phyloP scores from a whole-genome alignment of 2,329 filamentous ascomycete species.

The Neobulgaria alba region DNA sequence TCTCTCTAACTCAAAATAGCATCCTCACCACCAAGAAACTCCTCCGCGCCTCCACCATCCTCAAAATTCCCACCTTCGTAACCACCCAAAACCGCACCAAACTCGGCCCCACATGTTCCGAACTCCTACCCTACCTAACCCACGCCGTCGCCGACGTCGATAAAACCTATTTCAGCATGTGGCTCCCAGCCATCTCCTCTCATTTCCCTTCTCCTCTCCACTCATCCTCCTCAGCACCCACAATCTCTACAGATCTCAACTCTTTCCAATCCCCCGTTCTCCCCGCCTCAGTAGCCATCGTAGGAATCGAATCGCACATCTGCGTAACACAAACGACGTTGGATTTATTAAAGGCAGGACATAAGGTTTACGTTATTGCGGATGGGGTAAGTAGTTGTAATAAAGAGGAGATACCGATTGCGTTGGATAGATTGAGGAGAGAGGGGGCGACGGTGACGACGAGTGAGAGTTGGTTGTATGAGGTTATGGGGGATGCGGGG shows the following conservation, averaged over 20 bases:
- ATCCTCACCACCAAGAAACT: conserved; percentile 61
- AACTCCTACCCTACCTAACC: conserved; percentile 50
- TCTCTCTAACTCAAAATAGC: conserved; percentile 31
- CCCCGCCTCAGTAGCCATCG: conserved; percentile 58
- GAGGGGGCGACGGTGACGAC: conserved; percentile 75
- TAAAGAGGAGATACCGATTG: conserved; percentile 68
- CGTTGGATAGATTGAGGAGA: conserved; percentile 63
- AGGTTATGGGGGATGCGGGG: conserved; percentile 75
- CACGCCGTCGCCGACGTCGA: conserved; percentile 53
- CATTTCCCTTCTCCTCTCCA: conserved; percentile 30
- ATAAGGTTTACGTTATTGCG: conserved; percentile 77
- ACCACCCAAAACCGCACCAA: conserved; percentile 78
- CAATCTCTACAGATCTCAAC: too few relatives aligned
- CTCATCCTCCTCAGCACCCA: too few relatives aligned
- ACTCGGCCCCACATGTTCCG: conserved; percentile 70
- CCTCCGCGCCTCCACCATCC: conserved; percentile 52
- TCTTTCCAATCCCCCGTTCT: too few relatives aligned
- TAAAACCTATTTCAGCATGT: conserved; percentile 90
- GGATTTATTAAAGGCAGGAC: conserved; percentile 66
- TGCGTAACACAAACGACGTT: conserved; percentile 89
- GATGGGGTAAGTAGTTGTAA: conserved; percentile 90
- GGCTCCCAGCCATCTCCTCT: conserved; percentile 56
- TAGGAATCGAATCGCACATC: conserved; percentile 90
- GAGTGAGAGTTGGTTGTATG: conserved; percentile 85
- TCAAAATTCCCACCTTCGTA: conserved; percentile 70